Percentiles rank a stretch among this genome's conserved stretches.
Evolutionary conservation across 495 filamentous ascomycete species (phyloP).

Genomic region (Aspergillus diversus): DNA sequence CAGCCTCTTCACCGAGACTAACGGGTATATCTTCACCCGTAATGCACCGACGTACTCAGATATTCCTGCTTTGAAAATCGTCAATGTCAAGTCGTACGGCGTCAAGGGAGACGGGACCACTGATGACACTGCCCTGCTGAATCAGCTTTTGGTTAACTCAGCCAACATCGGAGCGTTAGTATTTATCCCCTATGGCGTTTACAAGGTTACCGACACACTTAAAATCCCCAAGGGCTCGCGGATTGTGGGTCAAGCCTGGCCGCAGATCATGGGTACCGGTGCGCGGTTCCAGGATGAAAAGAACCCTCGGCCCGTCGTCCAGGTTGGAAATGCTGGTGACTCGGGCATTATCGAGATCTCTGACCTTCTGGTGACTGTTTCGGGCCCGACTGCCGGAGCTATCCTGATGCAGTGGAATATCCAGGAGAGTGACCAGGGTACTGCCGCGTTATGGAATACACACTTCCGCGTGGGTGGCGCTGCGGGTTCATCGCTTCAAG

Average conservation of each 20-base stretch:
- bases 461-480: constrained; percentile 78
- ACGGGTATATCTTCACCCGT: constrained; percentile 30
- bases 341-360: constrained; percentile 74
- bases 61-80: constrained; percentile 38
- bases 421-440: constrained; percentile 59
- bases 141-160: constrained; percentile 65
- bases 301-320: constrained; percentile 73
- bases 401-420: constrained; percentile 87
- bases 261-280: constrained; percentile 75
- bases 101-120: constrained; percentile 69
- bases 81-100: constrained; percentile 66
- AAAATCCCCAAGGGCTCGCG: constrained; percentile 70
- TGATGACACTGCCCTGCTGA: constrained; percentile 59
- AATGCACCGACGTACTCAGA: constrained; percentile 35
- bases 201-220: constrained; percentile 73
- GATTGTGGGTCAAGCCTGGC: constrained; percentile 79
- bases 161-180: constrained; percentile 56
- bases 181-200: constrained; percentile 77
- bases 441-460: constrained; percentile 80
- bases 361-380: constrained; percentile 72
- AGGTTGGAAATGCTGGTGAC: constrained; percentile 74
- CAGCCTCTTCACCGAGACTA: no score
- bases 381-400: constrained; percentile 76
- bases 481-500: constrained; percentile 45
- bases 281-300: constrained; percentile 61